Evolutionary conservation across 306 rosid genomes (phyloP).

Genomic region (Abrus pulchellus): DNA sequence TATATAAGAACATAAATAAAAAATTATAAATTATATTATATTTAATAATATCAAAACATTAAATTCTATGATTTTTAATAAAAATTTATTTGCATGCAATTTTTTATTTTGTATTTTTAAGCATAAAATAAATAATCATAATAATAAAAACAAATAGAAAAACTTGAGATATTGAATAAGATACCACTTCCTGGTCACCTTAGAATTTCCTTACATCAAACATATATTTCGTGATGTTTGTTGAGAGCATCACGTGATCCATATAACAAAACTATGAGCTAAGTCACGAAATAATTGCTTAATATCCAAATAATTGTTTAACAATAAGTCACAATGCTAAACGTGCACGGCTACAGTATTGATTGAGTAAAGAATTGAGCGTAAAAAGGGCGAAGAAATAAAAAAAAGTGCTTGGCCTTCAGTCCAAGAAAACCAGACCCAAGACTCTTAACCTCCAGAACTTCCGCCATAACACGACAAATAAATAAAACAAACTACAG

Average conservation of each 20-base stretch:
- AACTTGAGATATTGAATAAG: too few relatives aligned
- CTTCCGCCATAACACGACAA: not conserved
- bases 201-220: not conserved
- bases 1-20: too few relatives aligned
- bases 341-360: constrained; percentile 38
- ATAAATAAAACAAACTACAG: constrained; percentile 8
- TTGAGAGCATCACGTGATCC: not conserved
- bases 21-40: too few relatives aligned
- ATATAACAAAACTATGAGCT: not conserved
- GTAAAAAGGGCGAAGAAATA: not conserved
- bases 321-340: not conserved
- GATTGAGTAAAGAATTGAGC: constrained; percentile 45
- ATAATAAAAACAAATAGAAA: too few relatives aligned
- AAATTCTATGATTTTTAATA: too few relatives aligned
- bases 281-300: not conserved
- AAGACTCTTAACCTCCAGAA: constrained; percentile 32
- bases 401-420: constrained; percentile 41
- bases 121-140: too few relatives aligned
- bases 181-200: not conserved
- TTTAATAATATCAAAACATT: too few relatives aligned
- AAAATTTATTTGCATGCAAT: too few relatives aligned
- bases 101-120: not conserved
- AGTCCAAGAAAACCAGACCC: constrained; percentile 48
- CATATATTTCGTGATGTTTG: constrained; percentile 19
- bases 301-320: too few relatives aligned